Evolutionary conservation across 179 eudicot genomes (phyloP), one percentile per base, ranked within the genome.

Genomic region (Kewa caespitosa): DNA sequence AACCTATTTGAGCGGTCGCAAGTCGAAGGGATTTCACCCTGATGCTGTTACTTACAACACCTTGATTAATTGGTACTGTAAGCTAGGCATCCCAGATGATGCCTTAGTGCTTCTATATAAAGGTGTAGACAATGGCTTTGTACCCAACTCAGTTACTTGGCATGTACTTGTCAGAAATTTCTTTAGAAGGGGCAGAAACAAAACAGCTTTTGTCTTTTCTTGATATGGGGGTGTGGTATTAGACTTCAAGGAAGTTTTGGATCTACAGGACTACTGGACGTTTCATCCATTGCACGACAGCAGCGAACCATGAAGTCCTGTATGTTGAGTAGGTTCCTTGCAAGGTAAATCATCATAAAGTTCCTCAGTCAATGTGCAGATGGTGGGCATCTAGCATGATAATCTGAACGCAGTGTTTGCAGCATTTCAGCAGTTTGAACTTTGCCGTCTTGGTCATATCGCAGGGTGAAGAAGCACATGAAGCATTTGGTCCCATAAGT

Each of bases 61-160:
- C 75, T 84, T 96, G 80, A 88, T 93, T 65, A 79, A 67, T 59
- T 91, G 88, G 77, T 86, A 86, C 60, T 93, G 96, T 81, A 93
- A 80, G 81, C 75, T 59, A 34, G 79, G 84, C 81, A 79, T 86
- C 89, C 73, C 81, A 72, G 85, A 86, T 78, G 90, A 90, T 69
- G 99, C 96, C 20, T 81, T 80, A 85, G 76, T 73, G 61, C 80
- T 96, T 70, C 76, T 96, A n/a, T 76, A 70, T 84, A 85, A 81
- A 89, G 97, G 91, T 41, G 78, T 95, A 60, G 83, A 81, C 25
- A 85, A 80, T 73, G 98, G 99, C 43, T 84, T 95, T 57, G 74
- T 83, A n/a, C 99, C 98, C 33, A 88, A 85, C 79, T 79, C 76
- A 41, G 90, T 86, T 52, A 95, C 97, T 27, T 96, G 99, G 99